Base-by-base conservation (phyloP, 345 rosid genomes). In the Crucihimalaya himalaica region DNA sequence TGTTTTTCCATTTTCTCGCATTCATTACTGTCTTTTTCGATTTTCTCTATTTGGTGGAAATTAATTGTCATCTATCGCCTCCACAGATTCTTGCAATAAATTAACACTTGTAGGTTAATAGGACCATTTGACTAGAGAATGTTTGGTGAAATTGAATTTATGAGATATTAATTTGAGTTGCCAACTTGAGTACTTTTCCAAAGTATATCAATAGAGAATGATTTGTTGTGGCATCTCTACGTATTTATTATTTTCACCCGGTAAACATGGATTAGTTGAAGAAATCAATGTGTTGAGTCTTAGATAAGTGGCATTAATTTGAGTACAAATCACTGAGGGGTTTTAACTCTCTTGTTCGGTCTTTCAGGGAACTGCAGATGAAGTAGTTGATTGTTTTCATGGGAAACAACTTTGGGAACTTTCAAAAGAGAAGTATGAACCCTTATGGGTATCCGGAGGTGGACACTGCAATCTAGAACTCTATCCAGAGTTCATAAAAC, bases 391-490 rank as follows among this genome's bases (percentile, higher is more conserved):
- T 79, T 94, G 90, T 71, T 87, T 87, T 52, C 98, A 94, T 39
- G 98, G 98, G 31, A 91, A 83, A 81, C 93, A 89, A 76, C 97
- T 94, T 13, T 88, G 87, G 84, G 92, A 91, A 75, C 95, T 89
- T 48, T 88, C 95, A 59, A 88, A 86, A 81, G 83, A 85, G 28
- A 94, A 91, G 78, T 88, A 89, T 27, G 96, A 94, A 37, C 98
- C 98, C 12, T 78, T 94, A 46, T 91, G 98, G 98, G 81, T 94
- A 78, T 85, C 40, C 53, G 96, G 98, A 32, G 97, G 97, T 14
- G 97, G 96, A 40, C 98, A 94, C 72, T 89, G 95, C 84, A 94
- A 94, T 66, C 90, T 91, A 18, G 98, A 94, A 83, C 95, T 94
- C 15, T 94, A 85, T 79, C 90, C 97, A 9, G 96, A 94, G 77